Evolutionary conservation across 352 stramenopile species (phyloP).

Genomic region (Bremia lactucae): DNA sequence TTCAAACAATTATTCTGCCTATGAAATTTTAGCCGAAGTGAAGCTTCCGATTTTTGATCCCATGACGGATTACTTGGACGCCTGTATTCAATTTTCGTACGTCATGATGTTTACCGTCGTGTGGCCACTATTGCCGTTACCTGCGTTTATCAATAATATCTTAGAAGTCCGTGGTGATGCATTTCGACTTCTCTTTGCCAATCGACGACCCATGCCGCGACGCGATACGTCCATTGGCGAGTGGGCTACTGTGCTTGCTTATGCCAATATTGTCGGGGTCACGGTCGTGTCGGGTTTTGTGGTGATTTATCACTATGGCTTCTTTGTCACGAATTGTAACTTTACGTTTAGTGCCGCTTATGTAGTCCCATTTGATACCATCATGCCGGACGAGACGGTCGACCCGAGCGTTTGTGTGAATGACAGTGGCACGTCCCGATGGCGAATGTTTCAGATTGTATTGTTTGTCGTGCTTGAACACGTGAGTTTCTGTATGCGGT

Average conservation of each 20-base stretch:
- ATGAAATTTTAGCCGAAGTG: conserved; percentile 76
- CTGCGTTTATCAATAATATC: conserved; percentile 83
- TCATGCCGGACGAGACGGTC: conserved; percentile 23
- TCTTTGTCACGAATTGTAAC: conserved; percentile 69
- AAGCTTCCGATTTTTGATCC: conserved; percentile 78
- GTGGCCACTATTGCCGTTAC: conserved; percentile 79
- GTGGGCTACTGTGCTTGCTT: conserved; percentile 74
- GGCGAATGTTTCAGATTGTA: conserved; percentile 74
- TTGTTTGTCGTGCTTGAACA: conserved; percentile 79
- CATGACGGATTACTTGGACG: conserved; percentile 80
- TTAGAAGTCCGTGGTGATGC: conserved; percentile 78
- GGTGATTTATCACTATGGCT: conserved; percentile 76
- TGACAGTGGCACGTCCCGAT: conserved; percentile 25
- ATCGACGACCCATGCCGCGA: conserved; percentile 70
- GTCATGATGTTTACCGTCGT: conserved; percentile 87
- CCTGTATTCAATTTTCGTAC: conserved; percentile 85
- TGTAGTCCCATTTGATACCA: conserved; percentile 65
- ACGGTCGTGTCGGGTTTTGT: conserved; percentile 75
- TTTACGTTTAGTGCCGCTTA: conserved; percentile 56
- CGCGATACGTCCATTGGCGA: conserved; percentile 76
- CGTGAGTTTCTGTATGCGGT: conserved; percentile 69
- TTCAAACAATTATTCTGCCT: conserved; percentile 79
- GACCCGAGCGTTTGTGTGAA: conserved; percentile 34
- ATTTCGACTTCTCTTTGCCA: conserved; percentile 70
- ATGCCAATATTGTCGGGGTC: conserved; percentile 80